Evolutionary conservation across 2,329 filamentous ascomycete species (phyloP), one percentile per base, ranked within the genome.

Genomic region (Aaosphaeria arxii): DNA sequence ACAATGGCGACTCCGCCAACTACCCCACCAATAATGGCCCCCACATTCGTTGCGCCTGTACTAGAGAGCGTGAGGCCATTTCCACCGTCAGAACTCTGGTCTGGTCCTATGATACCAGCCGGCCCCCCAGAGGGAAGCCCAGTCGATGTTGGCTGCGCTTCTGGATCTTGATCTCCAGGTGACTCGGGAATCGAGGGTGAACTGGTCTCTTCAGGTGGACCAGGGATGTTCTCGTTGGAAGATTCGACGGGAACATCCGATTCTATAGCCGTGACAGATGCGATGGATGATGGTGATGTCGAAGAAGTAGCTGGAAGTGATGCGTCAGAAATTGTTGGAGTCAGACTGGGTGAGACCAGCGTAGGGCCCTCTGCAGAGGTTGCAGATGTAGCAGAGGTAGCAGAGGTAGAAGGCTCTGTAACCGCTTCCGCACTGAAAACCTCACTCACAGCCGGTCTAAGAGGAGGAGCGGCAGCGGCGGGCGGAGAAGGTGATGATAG

Each of bases 21-120:
- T n/a, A 66, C 61, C 4, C 64, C 67, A 40, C 67, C 67, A 28
- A 63, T 59, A 32, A 71, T 63, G n/a, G 57, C 55, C 30, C 59
- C 63, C 24, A 69, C 56, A 36, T 67, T 63, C 4, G 54, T 52
- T 42, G 55, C 46, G 5, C 54, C 53, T 24, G 17, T 24, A 11
- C 41, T 42, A 43, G 13, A 46, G 17, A 54, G 52, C 17, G 59
- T 66, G 41, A 62, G 52, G 2, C 53, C 51, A 24, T 51, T 51
- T n/a, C 48, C 52, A 33, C 53, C 50, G 28, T 53, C 50, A 17
- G 32, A 5, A 24, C 57, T 56, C 43, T 57, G 56, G 40, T 62
- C 54, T 9, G 65, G 63, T 9, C 58, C 51, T 24, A 69, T 63
- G 13, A 64, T 48, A 17, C 66, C 67, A 36, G 60, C 63, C 32